Evolutionary conservation across 495 filamentous ascomycete species (phyloP).

Genomic region (Parmelia sp.): DNA sequence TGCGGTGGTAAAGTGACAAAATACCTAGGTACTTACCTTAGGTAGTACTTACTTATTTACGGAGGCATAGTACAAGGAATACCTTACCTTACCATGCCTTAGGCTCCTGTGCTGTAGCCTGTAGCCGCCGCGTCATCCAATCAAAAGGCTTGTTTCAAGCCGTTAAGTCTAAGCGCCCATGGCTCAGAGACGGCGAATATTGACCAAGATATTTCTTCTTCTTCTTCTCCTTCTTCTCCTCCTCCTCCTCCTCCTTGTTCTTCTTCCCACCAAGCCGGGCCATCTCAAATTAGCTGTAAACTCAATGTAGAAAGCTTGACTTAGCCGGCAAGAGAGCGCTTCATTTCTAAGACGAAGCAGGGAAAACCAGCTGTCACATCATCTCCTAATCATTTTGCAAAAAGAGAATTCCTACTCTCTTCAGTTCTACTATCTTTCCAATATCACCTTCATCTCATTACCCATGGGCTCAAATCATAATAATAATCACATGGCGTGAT

Average conservation of each 20-base stretch:
- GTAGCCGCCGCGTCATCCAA: background rate
- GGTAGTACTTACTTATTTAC: background rate
- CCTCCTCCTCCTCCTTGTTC: no score
- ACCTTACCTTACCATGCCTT: no score
- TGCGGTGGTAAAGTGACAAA: background rate
- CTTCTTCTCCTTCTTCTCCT: background rate
- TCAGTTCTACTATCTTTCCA: no score
- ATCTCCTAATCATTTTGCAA: no score
- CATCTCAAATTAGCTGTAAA: background rate
- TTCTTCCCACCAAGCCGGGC: background rate
- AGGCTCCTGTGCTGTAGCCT: conserved; percentile 1
- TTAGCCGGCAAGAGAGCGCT: background rate
- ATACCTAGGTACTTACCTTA: no score
- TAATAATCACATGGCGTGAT: no score
- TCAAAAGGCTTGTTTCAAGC: background rate
- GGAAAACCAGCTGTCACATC: no score
- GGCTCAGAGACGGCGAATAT: background rate
- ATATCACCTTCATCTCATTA: background rate
- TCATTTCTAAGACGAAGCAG: no score
- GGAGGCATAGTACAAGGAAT: no score
- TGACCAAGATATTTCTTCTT: no score
- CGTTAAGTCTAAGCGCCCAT: background rate
- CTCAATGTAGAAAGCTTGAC: background rate
- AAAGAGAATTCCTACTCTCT: no score
- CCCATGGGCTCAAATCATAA: background rate